Evolutionary conservation across 176 grass and related monocot species (phyloP).

Genomic region (Oryza officinalis): DNA sequence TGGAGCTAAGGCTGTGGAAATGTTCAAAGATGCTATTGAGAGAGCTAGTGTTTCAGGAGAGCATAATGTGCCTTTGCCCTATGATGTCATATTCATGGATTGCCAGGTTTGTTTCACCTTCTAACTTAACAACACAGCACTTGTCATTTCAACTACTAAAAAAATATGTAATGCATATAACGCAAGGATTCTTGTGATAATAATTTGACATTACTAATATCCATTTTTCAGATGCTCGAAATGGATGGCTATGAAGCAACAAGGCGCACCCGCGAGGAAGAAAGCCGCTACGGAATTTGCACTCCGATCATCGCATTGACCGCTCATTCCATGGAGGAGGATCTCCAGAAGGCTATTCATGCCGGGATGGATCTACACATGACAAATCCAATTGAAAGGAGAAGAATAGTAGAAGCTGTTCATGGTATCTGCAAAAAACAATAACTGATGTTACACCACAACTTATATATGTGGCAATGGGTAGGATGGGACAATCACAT

Average conservation of each 20-base stretch:
- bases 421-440: background rate
- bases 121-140: background rate
- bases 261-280: conserved; percentile 60
- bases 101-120: conserved; percentile 53
- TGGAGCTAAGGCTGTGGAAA: conserved; percentile 49
- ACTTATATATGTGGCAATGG: background rate
- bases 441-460: background rate
- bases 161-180: no score
- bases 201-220: background rate
- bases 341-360: conserved; percentile 29
- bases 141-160: background rate
- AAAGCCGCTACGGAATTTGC: conserved; percentile 43
- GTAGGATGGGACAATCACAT: background rate
- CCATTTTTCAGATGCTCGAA: conserved; percentile 57
- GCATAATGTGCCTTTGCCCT: conserved; percentile 12
- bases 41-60: conserved; percentile 1
- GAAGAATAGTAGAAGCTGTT: conserved; percentile 39
- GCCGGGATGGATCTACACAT: conserved; percentile 69
- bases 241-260: conserved; percentile 88
- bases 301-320: conserved; percentile 72
- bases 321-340: conserved; percentile 44
- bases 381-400: conserved; percentile 49
- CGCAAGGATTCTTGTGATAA: background rate
- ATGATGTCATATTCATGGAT: conserved; percentile 74
- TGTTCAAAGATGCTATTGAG: conserved; percentile 59